Evolutionary conservation across 306 rosid genomes (phyloP).

Genomic region (Albizia julibrissin): DNA sequence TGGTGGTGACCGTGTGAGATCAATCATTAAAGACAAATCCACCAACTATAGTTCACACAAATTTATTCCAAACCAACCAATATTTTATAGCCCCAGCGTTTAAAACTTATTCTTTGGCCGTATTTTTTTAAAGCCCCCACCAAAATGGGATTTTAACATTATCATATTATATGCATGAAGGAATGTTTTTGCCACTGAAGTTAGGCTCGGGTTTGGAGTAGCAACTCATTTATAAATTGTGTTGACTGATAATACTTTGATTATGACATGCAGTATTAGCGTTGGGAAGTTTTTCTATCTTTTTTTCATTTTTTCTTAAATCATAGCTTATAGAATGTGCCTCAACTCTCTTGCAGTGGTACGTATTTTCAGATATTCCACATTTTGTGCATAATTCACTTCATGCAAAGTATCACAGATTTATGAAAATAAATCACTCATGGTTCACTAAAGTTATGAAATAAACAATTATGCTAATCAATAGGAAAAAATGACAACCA

Average conservation of each 20-base stretch:
- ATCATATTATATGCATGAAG: neutral
- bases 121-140: no score
- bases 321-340: neutral
- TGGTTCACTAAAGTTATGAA: neutral
- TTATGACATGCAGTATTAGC: neutral
- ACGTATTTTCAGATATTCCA: neutral
- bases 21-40: constrained; percentile 7
- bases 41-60: constrained; percentile 25
- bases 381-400: neutral
- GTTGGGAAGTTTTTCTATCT: no score
- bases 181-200: neutral
- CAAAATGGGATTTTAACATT: neutral
- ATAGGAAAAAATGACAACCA: neutral
- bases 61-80: constrained; percentile 24
- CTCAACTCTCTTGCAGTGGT: neutral
- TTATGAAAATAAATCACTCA: neutral
- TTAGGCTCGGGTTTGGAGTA: no score
- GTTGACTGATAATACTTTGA: neutral
- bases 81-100: constrained; percentile 12
- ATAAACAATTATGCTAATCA: neutral
- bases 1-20: neutral
- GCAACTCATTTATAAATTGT: neutral
- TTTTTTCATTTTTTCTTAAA: no score
- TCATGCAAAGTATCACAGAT: neutral
- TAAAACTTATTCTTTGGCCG: constrained; percentile 33